Conservation (phyloP, 2,329 filamentous ascomycete species). For the Sphaerulina populicola region DNA sequence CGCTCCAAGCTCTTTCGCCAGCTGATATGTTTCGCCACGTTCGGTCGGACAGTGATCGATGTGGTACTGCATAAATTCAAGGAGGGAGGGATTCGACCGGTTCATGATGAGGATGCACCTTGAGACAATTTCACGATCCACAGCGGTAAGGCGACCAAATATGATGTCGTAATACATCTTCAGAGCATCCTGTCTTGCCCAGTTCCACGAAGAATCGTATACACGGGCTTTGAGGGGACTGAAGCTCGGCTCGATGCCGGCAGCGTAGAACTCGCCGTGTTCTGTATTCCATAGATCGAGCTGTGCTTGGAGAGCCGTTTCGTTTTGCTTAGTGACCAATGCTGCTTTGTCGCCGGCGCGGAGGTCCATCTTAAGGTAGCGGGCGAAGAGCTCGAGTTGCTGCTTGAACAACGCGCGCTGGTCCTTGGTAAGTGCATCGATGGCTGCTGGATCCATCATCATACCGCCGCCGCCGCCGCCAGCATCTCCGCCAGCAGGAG, state of each 20-base stretch:
- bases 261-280: constrained; percentile 92
- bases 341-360: constrained; percentile 93
- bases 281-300: constrained; percentile 91
- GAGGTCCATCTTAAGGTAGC: constrained; percentile 95
- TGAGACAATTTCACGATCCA: constrained; percentile 96
- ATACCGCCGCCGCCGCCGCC: constrained; percentile 71
- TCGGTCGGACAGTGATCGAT: constrained; percentile 98
- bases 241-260: constrained; percentile 90
- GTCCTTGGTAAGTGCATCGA: constrained; percentile 95
- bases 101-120: constrained; percentile 99
- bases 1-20: constrained; percentile 89
- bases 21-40: constrained; percentile 90
- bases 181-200: constrained; percentile 93
- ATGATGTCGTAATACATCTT: constrained; percentile 99
- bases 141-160: constrained; percentile 83
- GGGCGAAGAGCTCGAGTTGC: constrained; percentile 86
- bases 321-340: constrained; percentile 73
- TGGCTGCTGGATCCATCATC: constrained; percentile 99
- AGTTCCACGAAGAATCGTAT: constrained; percentile 99
- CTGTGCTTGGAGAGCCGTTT: constrained; percentile 82
- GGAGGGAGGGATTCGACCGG: constrained; percentile 85
- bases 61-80: constrained; percentile 99
- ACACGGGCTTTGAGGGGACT: constrained; percentile 86
- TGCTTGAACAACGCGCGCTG: constrained; percentile 96
- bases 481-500: constrained; percentile 60